phyloP scores from a whole-genome alignment of 73 alveolate species.

The Tetrahymena elliotti region DNA sequence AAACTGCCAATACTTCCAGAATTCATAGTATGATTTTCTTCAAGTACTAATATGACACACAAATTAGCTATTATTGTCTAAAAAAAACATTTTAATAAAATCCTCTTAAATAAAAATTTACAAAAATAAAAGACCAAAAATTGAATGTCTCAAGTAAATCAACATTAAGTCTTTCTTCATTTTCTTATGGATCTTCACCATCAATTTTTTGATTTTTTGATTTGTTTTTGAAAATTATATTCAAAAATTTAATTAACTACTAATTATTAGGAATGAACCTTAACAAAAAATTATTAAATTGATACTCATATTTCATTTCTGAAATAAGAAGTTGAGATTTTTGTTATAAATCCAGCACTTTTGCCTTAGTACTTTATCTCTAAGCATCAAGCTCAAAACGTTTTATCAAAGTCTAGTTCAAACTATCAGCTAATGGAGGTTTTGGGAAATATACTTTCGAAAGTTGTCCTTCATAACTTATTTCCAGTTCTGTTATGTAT shows the following conservation, averaged over 20 bases:
- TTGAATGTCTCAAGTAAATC: background rate
- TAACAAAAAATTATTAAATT: background rate
- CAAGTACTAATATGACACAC: background rate
- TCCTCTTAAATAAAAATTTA: background rate
- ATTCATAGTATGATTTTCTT: background rate
- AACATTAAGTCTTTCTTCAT: background rate
- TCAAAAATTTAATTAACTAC: background rate
- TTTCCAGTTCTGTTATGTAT: background rate
- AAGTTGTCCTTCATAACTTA: background rate
- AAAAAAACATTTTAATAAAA: background rate
- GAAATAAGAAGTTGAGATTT: background rate
- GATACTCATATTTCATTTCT: background rate
- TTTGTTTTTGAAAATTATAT: background rate
- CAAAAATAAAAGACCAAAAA: background rate
- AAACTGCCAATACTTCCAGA: background rate
- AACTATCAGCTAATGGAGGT: background rate
- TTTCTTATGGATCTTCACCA: background rate
- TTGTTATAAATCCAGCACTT: background rate
- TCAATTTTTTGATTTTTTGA: background rate
- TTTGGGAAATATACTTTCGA: background rate
- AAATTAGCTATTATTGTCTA: background rate
- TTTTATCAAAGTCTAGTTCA: background rate
- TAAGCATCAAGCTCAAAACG: background rate
- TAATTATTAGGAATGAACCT: background rate
- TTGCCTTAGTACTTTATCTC: background rate